These are phyloP conservation scores for Quercus tomentella DNA, from an alignment of 331 rosid species.

Conservation along the genomic window DNA sequence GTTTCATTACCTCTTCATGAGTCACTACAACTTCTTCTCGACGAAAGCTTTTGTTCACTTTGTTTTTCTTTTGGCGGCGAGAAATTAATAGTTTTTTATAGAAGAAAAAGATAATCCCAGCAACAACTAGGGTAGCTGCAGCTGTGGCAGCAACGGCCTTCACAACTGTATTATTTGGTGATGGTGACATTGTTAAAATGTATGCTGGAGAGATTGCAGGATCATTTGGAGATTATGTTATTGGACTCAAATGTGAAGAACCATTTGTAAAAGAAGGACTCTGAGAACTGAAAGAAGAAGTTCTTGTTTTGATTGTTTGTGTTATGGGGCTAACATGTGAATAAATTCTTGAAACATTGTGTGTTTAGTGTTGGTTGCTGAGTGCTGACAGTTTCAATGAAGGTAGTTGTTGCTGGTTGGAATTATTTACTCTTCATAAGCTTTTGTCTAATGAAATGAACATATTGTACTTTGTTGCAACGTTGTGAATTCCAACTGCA, in stretches of 20 bases:
- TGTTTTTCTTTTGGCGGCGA: slow-evolving; percentile 25
- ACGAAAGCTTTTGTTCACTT: slow-evolving; percentile 28
- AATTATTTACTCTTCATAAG: not conserved
- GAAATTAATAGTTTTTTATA: slow-evolving; percentile 21
- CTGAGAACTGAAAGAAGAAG: not conserved
- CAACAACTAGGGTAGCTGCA: slow-evolving; percentile 28
- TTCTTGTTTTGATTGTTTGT: not conserved
- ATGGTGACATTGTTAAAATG: slow-evolving; percentile 29
- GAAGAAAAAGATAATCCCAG: slow-evolving; percentile 36
- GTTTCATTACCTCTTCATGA: slow-evolving; percentile 35
- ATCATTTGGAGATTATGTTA: not conserved
- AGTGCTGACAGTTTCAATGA: slow-evolving; percentile 42
- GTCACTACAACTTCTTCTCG: slow-evolving; percentile 25
- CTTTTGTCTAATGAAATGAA: slow-evolving; percentile 6
- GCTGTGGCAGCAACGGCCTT: slow-evolving; percentile 53
- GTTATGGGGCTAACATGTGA: not conserved
- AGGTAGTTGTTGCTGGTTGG: slow-evolving; percentile 38
- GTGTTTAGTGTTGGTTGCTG: slow-evolving; percentile 17
- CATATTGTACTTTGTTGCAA: not conserved
- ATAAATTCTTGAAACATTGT: not conserved
- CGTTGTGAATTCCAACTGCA: slow-evolving; percentile 2
- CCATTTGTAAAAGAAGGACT: not conserved
- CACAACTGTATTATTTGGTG: slow-evolving; percentile 23
- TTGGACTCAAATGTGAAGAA: not conserved
- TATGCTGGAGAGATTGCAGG: not conserved